Percentiles rank a stretch among this genome's conserved stretches.
Conservation (phyloP, 2,329 filamentous ascomycete species). For the Colletotrichum acutatum region DNA sequence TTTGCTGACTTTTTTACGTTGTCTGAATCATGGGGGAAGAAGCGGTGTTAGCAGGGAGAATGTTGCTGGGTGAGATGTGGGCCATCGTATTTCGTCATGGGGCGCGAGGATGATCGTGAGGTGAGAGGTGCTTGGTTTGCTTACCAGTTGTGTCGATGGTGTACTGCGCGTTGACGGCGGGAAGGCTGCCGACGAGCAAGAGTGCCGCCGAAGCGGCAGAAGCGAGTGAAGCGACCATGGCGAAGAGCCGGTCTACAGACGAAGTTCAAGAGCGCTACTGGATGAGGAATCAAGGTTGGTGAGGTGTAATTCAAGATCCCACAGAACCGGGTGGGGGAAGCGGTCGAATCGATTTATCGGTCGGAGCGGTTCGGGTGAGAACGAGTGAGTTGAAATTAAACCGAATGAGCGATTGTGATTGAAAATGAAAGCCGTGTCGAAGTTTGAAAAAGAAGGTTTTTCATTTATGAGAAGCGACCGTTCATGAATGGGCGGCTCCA, state of each 20-base stretch:
- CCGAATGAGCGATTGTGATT: slow-evolving; percentile 1
- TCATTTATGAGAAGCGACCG: slow-evolving; percentile 18
- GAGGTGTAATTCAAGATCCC: not conserved
- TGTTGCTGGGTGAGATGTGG: not conserved
- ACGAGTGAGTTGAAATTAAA: not conserved
- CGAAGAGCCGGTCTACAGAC: slow-evolving; percentile 16
- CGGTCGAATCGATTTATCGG: not conserved
- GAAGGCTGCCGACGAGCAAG: slow-evolving; percentile 25
- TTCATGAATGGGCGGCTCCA: slow-evolving; percentile 9
- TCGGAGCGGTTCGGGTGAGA: not conserved
- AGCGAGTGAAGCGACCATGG: slow-evolving; percentile 33
- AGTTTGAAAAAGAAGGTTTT: not conserved
- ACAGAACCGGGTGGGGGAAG: not conserved
- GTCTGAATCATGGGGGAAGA: slow-evolving; percentile 43
- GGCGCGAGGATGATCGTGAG: not conserved
- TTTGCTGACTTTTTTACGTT: slow-evolving; percentile 59
- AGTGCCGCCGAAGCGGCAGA: slow-evolving; percentile 32
- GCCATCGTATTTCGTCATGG: no score
- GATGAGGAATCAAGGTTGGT: not conserved
- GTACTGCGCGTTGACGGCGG: slow-evolving; percentile 39
- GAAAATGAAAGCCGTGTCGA: not conserved
- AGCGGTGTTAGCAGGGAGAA: not conserved
- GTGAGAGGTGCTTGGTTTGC: not conserved
- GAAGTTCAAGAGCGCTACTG: not conserved
- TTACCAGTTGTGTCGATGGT: slow-evolving; percentile 46